These are phyloP conservation scores for Neohortaea acidophila DNA, from an alignment of 495 filamentous ascomycete genomes.

Conservation along the genomic window DNA sequence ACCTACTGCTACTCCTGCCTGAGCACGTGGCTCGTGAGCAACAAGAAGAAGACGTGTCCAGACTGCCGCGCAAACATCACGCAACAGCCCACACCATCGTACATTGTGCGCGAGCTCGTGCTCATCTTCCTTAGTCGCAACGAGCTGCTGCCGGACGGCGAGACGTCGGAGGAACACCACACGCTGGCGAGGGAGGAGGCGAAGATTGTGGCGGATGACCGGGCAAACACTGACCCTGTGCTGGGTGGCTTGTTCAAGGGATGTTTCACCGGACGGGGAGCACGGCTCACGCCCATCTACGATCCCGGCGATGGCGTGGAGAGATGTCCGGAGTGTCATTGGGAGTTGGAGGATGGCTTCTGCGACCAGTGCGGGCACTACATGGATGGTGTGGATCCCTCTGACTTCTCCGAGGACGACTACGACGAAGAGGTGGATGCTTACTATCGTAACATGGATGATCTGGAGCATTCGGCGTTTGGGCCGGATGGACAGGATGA, in stretches of 20 bases:
- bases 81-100: constrained; percentile 51
- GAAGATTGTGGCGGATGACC: constrained; percentile 35
- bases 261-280: constrained; percentile 35
- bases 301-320: constrained; percentile 48
- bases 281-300: constrained; percentile 25
- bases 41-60: constrained; percentile 52
- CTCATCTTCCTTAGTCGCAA: constrained; percentile 48
- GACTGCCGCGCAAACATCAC: constrained; percentile 50
- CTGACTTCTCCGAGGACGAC: constrained; percentile 22
- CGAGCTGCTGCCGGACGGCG: constrained; percentile 47
- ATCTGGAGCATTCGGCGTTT: constrained; percentile 4
- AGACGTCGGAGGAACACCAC: constrained; percentile 45
- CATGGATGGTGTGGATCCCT: constrained; percentile 23
- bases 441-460: constrained; percentile 7
- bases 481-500: neutral
- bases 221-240: constrained; percentile 32
- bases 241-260: constrained; percentile 51
- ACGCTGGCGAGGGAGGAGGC: constrained; percentile 44
- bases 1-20: constrained; percentile 64
- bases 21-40: constrained; percentile 47
- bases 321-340: constrained; percentile 48
- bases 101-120: constrained; percentile 51
- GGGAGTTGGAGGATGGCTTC: constrained; percentile 45
- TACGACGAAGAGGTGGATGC: constrained; percentile 24
- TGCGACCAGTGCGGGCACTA: constrained; percentile 41